Evolutionary conservation across 176 grass and related monocot species (phyloP), one percentile per base, ranked within the genome.

Genomic region (Bonia amplexicaulis): DNA sequence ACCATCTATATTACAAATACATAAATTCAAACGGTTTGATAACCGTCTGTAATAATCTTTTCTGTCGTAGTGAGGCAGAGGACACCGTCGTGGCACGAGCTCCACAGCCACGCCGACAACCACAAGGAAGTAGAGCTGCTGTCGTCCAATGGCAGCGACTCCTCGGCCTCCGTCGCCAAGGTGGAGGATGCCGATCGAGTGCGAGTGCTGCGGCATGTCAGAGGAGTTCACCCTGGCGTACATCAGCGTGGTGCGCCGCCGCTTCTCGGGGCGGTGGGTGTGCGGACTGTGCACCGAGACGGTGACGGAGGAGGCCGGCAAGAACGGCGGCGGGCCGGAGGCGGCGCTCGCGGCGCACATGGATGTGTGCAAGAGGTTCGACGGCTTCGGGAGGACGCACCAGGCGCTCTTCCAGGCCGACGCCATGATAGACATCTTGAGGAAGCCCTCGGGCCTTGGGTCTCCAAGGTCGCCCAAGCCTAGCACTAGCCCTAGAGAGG

Each of bases 211-310:
- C 53, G 90, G 94, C 58, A 92, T 94, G 92, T 92, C 83, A 37
- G 94, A 97, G 86, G 94, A 94, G 89, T 97, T 92, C 85, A 97
- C 94, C 0, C 84, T 78, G 1, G 86, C 79, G 40, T 97, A 97
- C 86, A 91, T 92, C 68, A 47, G 13, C 19, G 33, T 57, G 0
- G 92, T 94, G 60, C 85, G 90, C 14, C 81, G 81, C 0, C 85
- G 79, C n/a, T 97, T 97, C 89, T 84, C 90, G 12, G 94, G 92
- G 53, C 75, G 80, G 35, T 89, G 86, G 94, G 66, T 97, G 31
- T 97, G 94, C 69, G 92, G 92, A 29, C 84, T 97, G 65, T 97
- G 94, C 73, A 72, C 92, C 19, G 88, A 86, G 61, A 90, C 88
- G 5, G 92, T 97, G 9, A 66, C 86, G 27, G 94, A 89, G 84